Evolutionary conservation across 345 rosid species (phyloP).

Genomic region (Ceriops zippeliana): DNA sequence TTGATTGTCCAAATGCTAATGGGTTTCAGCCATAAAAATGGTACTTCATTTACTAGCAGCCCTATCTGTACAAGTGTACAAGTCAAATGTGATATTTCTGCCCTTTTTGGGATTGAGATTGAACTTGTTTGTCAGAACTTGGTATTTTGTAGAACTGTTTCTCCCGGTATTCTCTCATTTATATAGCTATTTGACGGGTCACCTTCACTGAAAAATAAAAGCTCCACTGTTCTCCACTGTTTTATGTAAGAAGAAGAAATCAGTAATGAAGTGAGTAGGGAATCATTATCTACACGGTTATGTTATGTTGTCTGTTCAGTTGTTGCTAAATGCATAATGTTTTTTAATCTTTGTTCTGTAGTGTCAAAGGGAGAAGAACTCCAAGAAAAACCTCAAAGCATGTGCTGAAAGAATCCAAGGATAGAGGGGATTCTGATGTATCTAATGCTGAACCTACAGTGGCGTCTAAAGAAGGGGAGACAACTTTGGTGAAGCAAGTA

Average conservation of each 20-base stretch:
- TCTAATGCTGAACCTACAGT: slow-evolving; percentile 37
- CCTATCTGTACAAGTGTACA: not conserved
- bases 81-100: not conserved
- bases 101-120: not conserved
- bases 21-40: not conserved
- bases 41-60: not conserved
- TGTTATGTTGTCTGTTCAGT: not conserved
- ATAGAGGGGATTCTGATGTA: slow-evolving; percentile 41
- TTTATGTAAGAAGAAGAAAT: slow-evolving; percentile 39
- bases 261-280: slow-evolving; percentile 49
- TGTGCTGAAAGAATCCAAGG: slow-evolving; percentile 35
- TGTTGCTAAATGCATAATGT: slow-evolving; percentile 5
- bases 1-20: not conserved
- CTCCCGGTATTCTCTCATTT: slow-evolving; percentile 2
- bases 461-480: slow-evolving; percentile 24
- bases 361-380: slow-evolving; percentile 78
- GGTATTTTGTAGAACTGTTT: slow-evolving; percentile 2
- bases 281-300: slow-evolving; percentile 6
- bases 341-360: slow-evolving; percentile 25
- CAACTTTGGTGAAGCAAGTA: slow-evolving; percentile 34
- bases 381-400: slow-evolving; percentile 62
- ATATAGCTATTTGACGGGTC: slow-evolving; percentile 44
- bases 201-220: slow-evolving; percentile 43
- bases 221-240: slow-evolving; percentile 29
- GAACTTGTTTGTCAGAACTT: not conserved